phyloP scores from a whole-genome alignment of 2,329 filamentous ascomycete species.

The Fusarium drepaniforme region DNA sequence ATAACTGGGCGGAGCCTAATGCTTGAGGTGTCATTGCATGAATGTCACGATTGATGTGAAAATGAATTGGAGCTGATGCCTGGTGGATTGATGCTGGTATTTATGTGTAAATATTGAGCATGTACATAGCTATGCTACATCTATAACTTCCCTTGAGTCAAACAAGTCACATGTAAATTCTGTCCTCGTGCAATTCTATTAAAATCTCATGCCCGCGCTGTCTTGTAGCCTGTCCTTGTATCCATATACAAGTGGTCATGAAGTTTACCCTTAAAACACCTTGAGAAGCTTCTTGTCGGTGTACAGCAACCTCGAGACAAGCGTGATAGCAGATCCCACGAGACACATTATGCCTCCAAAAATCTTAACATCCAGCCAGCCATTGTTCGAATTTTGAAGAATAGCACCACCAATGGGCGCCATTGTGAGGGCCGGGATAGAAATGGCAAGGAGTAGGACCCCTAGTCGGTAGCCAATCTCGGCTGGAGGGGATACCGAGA shows the following conservation, averaged over 20 bases:
- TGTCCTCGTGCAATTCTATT: not conserved
- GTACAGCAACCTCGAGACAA: not conserved
- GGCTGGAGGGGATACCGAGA: not conserved
- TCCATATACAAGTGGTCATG: not conserved
- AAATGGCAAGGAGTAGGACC: not conserved
- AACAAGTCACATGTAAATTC: not conserved
- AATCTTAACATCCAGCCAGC: not conserved
- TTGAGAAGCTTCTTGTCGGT: not conserved
- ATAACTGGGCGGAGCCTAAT: conserved; percentile 41
- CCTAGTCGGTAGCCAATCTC: not conserved
- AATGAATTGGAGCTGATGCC: not conserved
- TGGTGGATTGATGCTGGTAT: not conserved
- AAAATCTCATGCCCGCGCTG: not conserved
- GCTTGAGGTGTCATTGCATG: not conserved
- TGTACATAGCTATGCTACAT: not conserved
- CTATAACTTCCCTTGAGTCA: not conserved
- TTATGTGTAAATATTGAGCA: not conserved
- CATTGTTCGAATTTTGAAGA: not conserved
- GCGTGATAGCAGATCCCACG: not conserved
- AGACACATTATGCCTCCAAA: not conserved
- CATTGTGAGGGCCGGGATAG: not conserved
- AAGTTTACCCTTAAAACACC: not conserved
- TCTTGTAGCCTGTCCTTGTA: too few species aligned
- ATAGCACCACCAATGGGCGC: not conserved
- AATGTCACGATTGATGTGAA: not conserved